Evolutionary conservation across 2,329 filamentous ascomycete genomes (phyloP).

Genomic region (Monosporascus sp.): DNA sequence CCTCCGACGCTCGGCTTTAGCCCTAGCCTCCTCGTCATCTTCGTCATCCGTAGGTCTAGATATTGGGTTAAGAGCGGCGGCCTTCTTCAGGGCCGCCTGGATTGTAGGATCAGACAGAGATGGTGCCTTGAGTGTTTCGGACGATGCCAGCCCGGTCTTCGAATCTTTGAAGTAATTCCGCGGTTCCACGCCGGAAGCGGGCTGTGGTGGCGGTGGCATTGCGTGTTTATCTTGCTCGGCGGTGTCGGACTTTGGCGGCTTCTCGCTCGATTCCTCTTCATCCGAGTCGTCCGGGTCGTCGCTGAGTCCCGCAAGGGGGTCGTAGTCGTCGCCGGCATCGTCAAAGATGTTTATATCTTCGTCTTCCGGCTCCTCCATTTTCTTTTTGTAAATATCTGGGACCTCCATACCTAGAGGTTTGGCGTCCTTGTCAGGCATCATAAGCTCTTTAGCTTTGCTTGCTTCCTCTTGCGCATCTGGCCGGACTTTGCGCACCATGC

Average conservation of each 20-base stretch:
- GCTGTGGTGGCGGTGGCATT: slow-evolving; percentile 45
- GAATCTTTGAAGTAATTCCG: slow-evolving; percentile 60
- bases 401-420: slow-evolving; percentile 62
- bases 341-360: slow-evolving; percentile 62
- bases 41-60: slow-evolving; percentile 32
- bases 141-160: slow-evolving; percentile 48
- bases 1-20: slow-evolving; percentile 63
- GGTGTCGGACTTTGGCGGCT: slow-evolving; percentile 11
- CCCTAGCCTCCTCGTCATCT: slow-evolving; percentile 40
- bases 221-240: slow-evolving; percentile 19
- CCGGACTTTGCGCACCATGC: slow-evolving; percentile 54
- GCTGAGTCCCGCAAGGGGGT: slow-evolving; percentile 57
- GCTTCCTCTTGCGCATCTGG: slow-evolving; percentile 29
- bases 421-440: slow-evolving; percentile 48
- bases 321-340: slow-evolving; percentile 60
- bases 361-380: slow-evolving; percentile 44
- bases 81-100: slow-evolving; percentile 79
- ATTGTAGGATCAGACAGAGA: slow-evolving; percentile 71
- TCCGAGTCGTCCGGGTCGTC: slow-evolving; percentile 36
- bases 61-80: slow-evolving; percentile 57
- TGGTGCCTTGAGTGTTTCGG: slow-evolving; percentile 44
- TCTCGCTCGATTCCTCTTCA: slow-evolving; percentile 24
- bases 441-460: slow-evolving; percentile 36
- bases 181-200: slow-evolving; percentile 28
- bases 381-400: slow-evolving; percentile 51